phyloP scores from a whole-genome alignment of 768 basidiomycete genomes.

The Lactarius deliciosus region DNA sequence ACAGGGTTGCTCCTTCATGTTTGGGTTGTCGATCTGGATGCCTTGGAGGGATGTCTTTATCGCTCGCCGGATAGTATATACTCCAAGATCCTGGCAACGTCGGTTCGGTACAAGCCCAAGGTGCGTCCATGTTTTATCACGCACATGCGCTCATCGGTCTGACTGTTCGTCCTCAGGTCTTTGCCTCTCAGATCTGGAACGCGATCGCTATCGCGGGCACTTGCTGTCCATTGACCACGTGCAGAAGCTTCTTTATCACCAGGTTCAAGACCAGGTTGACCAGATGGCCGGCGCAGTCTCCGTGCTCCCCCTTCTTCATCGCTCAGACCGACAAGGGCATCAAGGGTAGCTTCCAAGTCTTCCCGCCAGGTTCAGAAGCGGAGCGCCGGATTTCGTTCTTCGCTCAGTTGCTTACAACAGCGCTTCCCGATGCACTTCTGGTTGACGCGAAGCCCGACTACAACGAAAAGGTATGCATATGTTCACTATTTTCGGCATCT shows the following conservation, averaged over 20 bases:
- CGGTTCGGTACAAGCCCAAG: conserved; percentile 98
- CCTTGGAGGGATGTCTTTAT: conserved; percentile 98
- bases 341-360: conserved; percentile 70
- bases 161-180: conserved; percentile 53
- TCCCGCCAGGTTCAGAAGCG: conserved; percentile 92
- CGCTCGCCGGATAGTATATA: conserved; percentile 96
- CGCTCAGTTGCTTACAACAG: conserved; percentile 95
- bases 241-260: conserved; percentile 96
- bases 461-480: conserved; percentile 90
- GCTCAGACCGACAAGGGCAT: conserved; percentile 87
- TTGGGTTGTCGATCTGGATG: conserved; percentile 97
- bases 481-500: background rate
- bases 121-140: conserved; percentile 42
- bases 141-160: background rate
- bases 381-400: conserved; percentile 99
- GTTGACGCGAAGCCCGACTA: conserved; percentile 99
- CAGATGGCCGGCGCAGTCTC: conserved; percentile 85
- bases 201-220: conserved; percentile 98
- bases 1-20: conserved; percentile 71
- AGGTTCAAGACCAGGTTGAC: conserved; percentile 89
- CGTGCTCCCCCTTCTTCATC: conserved; percentile 97
- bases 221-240: conserved; percentile 98
- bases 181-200: conserved; percentile 99
- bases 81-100: conserved; percentile 89
- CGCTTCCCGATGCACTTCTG: conserved; percentile 88